Evolutionary conservation across 2,329 filamentous ascomycete species (phyloP), one percentile per base, ranked within the genome.

Genomic region (Lasiodiplodia gonubiensis): DNA sequence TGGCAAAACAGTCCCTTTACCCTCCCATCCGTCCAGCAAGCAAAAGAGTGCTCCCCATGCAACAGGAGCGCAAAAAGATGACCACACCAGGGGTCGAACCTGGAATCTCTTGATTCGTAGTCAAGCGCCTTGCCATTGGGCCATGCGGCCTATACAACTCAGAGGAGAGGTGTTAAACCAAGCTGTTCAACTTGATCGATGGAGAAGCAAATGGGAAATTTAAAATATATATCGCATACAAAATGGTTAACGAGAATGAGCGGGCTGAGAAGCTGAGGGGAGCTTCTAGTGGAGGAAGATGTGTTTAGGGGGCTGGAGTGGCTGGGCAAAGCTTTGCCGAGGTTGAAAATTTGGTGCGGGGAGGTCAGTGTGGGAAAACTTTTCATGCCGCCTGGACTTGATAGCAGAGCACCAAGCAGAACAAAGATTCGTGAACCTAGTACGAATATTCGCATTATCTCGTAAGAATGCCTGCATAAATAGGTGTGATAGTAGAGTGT

Each of bases 121-220:
- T 85, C 83, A 85, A 84, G 81, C 82, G 82, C 83, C 83, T 85
- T 85, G 82, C 83, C 83, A 85, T 85, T 85, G 82, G 83, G 83
- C 83, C 83, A 85, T 51, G 66, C 59, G 66, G 66, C 66, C 66
- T 64, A 27, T 46, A 3, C 42, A 46, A 21, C 42, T 3, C 11
- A 11, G 2, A 8, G 18, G 10, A 21, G 42, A 11, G 18, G 6
- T 46, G 42, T 46, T 46, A 18, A 46, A 21, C n/a, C 3, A n/a
- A 46, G 42, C 42, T 46, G 42, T 46, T 21, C 7, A 11, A 16
- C n/a, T 46, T 4, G 42, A 21, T 46, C 18, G 42, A 46, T 46
- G 42, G n/a, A n/a, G n/a, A n/a, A n/a, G n/a, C n/a, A n/a, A n/a
- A n/a, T n/a, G n/a, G n/a, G n/a, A n/a, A n/a, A n/a, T n/a, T n/a